Evolutionary conservation across 1,139 yeast genomes (phyloP).

Genomic region (Lodderomyces parapsilosis): DNA sequence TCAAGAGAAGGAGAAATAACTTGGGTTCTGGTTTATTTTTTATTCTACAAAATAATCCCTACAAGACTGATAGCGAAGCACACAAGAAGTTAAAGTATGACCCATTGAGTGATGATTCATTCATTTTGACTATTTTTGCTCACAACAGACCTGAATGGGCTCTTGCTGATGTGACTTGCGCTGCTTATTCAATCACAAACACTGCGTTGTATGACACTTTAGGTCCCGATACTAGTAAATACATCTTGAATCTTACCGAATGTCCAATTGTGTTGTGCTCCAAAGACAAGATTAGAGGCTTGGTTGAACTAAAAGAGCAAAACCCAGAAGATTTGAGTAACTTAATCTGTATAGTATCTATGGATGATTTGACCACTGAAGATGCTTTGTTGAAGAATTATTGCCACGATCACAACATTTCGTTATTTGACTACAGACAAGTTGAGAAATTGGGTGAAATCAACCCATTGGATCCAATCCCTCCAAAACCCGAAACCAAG

Average conservation of each 20-base stretch:
- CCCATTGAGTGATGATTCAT: conserved; percentile 25
- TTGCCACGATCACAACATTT: conserved; percentile 25
- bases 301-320: conserved; percentile 27
- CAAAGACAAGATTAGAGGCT: conserved; percentile 28
- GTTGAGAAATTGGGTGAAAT: conserved; percentile 55
- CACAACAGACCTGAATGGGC: conserved; percentile 41
- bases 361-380: conserved; percentile 37
- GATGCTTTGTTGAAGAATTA: conserved; percentile 18
- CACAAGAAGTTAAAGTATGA: conserved; percentile 25
- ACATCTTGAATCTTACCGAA: conserved; percentile 34
- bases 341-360: conserved; percentile 34
- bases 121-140: conserved; percentile 34
- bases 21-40: conserved; percentile 68
- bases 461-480: conserved; percentile 42
- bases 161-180: conserved; percentile 37
- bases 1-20: conserved; percentile 41
- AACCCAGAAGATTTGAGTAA: conserved; percentile 25
- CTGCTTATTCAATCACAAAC: conserved; percentile 33
- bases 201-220: conserved; percentile 44
- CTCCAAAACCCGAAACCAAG: conserved; percentile 53
- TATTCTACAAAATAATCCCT: conserved; percentile 46
- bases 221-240: conserved; percentile 35
- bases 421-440: conserved; percentile 38
- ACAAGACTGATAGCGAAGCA: conserved; percentile 25
- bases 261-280: conserved; percentile 37